These are phyloP conservation scores for Tolypocladium endophyticum DNA, from an alignment of 2,329 filamentous ascomycete genomes.

Conservation along the genomic window DNA sequence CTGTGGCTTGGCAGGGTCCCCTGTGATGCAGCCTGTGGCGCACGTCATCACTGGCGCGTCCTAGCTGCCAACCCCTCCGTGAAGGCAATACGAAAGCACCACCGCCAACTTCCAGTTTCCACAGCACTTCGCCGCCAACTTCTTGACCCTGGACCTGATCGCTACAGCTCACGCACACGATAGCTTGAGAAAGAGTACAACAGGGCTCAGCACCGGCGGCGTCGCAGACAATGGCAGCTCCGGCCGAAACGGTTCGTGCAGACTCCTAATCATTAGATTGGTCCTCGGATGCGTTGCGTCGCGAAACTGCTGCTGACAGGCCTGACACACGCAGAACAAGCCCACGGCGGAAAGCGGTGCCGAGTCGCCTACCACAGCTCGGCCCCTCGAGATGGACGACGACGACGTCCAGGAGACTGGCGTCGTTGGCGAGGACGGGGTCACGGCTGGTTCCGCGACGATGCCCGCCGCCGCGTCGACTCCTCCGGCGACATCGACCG, in stretches of 20 bases:
- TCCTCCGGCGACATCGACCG: conserved; percentile 4
- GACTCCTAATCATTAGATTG: conserved; percentile 2
- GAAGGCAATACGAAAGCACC: background rate
- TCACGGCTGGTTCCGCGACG: conserved; percentile 13
- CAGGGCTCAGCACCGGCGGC: background rate
- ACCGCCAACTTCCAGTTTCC: background rate
- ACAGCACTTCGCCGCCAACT: background rate
- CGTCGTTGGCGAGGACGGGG: conserved; percentile 32
- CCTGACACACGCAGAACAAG: conserved; percentile 28
- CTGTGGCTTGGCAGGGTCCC: conserved; percentile 11
- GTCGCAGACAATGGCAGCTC: conserved; percentile 27
- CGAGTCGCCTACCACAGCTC: conserved; percentile 56
- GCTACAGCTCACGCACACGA: background rate
- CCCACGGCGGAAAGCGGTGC: conserved; percentile 31
- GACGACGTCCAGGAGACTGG: conserved; percentile 56
- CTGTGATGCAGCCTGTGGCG: conserved; percentile 16
- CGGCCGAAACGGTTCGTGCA: conserved; percentile 31
- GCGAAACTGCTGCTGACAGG: conserved; percentile 11
- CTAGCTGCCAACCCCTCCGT: conserved; percentile 2
- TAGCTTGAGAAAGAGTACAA: background rate
- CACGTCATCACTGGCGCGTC: conserved; percentile 22
- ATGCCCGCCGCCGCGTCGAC: conserved; percentile 19
- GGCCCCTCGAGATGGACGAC: conserved; percentile 59
- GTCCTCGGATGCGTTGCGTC: conserved; percentile 5
- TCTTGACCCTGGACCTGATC: background rate